These are phyloP conservation scores for Salinomyces thailandicus DNA, from an alignment of 2,329 filamentous ascomycete species.

Conservation along the genomic window DNA sequence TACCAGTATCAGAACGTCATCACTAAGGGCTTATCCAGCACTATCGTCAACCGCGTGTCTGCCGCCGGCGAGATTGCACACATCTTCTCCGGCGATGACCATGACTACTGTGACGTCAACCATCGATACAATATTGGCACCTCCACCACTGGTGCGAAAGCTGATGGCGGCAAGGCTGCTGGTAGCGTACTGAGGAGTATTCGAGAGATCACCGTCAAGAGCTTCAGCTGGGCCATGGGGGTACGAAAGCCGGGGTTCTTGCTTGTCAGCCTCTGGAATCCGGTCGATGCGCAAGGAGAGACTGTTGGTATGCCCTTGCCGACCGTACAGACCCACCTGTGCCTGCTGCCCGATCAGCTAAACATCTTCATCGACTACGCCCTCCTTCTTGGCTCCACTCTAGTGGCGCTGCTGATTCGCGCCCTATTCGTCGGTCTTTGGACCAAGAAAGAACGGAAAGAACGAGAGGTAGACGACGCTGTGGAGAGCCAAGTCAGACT, in stretches of 20 bases:
- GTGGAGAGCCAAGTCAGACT: conserved; percentile 2
- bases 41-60: conserved; percentile 59
- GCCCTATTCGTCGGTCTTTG: conserved; percentile 30
- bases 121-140: conserved; percentile 45
- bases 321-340: conserved; percentile 82
- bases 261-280: conserved; percentile 86
- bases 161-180: conserved; percentile 13
- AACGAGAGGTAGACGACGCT: neutral
- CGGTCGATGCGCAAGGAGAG: conserved; percentile 49
- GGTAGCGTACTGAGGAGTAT: conserved; percentile 32
- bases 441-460: neutral
- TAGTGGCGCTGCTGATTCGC: conserved; percentile 37
- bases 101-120: conserved; percentile 89
- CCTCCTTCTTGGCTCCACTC: conserved; percentile 47
- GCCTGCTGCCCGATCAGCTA: conserved; percentile 80
- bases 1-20: conserved; percentile 98
- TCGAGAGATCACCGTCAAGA: conserved; percentile 87
- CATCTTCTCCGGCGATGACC: conserved; percentile 91
- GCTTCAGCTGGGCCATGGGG: conserved; percentile 92
- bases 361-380: conserved; percentile 73
- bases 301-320: conserved; percentile 21
- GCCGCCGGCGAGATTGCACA: conserved; percentile 61
- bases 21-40: conserved; percentile 61
- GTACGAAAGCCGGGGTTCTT: conserved; percentile 78
- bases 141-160: neutral